These are phyloP conservation scores for Salix exigua DNA, from an alignment of 345 rosid genomes.

Conservation along the genomic window DNA sequence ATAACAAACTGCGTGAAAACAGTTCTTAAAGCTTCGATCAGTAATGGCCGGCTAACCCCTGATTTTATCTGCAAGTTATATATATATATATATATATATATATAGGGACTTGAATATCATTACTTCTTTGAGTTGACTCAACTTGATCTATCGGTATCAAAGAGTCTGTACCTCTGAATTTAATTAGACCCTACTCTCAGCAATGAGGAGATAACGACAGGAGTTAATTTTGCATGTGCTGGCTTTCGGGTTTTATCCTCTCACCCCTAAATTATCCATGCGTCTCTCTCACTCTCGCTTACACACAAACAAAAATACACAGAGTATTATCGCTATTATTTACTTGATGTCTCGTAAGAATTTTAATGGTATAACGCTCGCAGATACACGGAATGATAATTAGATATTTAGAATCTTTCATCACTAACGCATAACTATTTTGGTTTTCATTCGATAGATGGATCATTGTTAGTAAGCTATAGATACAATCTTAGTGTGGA, in stretches of 20 bases:
- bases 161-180: slow-evolving; percentile 64
- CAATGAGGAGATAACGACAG: slow-evolving; percentile 57
- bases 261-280: slow-evolving; percentile 59
- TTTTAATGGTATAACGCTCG: no score
- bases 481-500: no score
- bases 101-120: no score
- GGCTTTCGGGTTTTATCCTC: slow-evolving; percentile 83
- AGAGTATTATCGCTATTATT: no score
- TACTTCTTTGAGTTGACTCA: neutral
- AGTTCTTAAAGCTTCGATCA: slow-evolving; percentile 43
- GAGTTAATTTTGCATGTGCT: slow-evolving; percentile 91
- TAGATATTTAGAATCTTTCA: no score
- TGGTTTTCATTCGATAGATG: no score
- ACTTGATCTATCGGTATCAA: slow-evolving; percentile 69
- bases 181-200: slow-evolving; percentile 52
- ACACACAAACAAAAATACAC: no score
- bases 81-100: neutral
- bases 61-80: slow-evolving; percentile 54
- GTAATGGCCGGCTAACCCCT: slow-evolving; percentile 62
- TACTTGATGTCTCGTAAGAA: no score
- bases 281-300: slow-evolving; percentile 10
- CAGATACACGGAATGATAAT: no score
- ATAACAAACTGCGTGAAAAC: slow-evolving; percentile 57
- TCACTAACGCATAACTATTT: no score
- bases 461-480: no score